These are phyloP conservation scores for Malania oleifera DNA, from an alignment of 164 flowering plant species.

Conservation along the genomic window DNA sequence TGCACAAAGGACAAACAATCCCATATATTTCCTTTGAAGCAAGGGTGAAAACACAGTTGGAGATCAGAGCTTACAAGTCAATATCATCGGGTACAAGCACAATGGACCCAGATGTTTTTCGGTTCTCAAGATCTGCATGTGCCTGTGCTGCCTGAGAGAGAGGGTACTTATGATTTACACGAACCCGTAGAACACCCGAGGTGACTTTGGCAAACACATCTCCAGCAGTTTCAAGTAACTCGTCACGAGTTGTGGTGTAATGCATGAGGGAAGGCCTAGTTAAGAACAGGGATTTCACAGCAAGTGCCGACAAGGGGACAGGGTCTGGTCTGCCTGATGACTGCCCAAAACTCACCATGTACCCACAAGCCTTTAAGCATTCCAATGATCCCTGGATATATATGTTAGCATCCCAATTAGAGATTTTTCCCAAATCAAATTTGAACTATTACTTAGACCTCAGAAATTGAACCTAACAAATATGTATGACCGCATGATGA, in stretches of 20 bases:
- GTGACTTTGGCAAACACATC: slow-evolving; percentile 65
- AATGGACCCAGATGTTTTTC: slow-evolving; percentile 77
- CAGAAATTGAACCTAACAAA: too few species aligned
- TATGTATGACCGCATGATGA: too few species aligned
- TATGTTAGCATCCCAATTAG: not conserved
- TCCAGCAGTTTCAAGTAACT: slow-evolving; percentile 69
- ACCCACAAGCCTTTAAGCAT: slow-evolving; percentile 72
- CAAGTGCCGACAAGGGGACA: slow-evolving; percentile 66
- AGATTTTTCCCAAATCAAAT: not conserved
- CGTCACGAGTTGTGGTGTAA: slow-evolving; percentile 62
- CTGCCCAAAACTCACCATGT: slow-evolving; percentile 86
- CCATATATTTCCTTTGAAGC: too few species aligned
- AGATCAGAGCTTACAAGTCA: not conserved
- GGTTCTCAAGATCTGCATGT: slow-evolving; percentile 64
- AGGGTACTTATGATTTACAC: slow-evolving; percentile 79
- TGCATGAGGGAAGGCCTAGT: slow-evolving; percentile 73
- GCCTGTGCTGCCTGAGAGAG: slow-evolving; percentile 79
- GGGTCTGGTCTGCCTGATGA: slow-evolving; percentile 84
- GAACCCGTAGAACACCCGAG: slow-evolving; percentile 53
- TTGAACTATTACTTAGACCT: not conserved
- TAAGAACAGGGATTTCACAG: slow-evolving; percentile 67
- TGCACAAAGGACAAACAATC: too few species aligned
- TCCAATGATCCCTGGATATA: slow-evolving; percentile 81
- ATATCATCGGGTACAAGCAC: slow-evolving; percentile 59
- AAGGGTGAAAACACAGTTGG: too few species aligned